Evolutionary conservation across 441 rosid genomes (phyloP).

Genomic region (Brassica balearica): DNA sequence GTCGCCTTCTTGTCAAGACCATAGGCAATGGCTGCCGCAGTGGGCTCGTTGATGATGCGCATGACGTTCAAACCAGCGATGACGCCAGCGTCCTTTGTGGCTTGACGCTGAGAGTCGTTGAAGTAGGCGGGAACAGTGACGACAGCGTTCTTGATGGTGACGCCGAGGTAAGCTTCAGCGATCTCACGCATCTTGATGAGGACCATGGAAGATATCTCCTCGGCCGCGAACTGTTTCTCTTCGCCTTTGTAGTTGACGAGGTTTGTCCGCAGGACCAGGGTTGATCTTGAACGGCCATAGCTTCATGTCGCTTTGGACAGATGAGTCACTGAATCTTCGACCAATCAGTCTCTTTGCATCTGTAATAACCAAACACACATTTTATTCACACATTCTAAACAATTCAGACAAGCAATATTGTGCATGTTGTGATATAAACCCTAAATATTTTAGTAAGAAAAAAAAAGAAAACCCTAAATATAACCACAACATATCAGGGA

Average conservation of each 20-base stretch:
- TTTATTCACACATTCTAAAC: too few species aligned
- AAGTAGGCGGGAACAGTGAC: background rate
- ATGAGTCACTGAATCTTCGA: conserved; percentile 2
- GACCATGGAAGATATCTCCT: background rate
- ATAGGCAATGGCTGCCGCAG: background rate
- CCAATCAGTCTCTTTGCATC: conserved; percentile 12
- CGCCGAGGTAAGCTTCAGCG: background rate
- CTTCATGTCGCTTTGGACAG: background rate
- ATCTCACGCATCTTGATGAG: conserved; percentile 1
- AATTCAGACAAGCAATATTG: too few species aligned
- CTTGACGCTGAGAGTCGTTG: background rate
- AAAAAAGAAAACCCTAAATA: too few species aligned
- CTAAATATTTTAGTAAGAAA: too few species aligned
- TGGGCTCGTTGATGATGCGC: background rate
- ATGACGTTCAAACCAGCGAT: background rate
- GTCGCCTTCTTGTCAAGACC: background rate
- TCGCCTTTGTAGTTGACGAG: background rate
- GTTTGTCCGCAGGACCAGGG: background rate
- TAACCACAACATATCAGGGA: too few species aligned
- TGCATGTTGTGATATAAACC: too few species aligned
- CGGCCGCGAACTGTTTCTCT: background rate
- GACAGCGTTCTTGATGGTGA: background rate
- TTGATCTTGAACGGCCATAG: background rate
- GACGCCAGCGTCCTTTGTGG: background rate
- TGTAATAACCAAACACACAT: background rate